These are phyloP conservation scores for Myxozyma sirexii DNA, from an alignment of 805 yeast species.

Conservation along the genomic window DNA sequence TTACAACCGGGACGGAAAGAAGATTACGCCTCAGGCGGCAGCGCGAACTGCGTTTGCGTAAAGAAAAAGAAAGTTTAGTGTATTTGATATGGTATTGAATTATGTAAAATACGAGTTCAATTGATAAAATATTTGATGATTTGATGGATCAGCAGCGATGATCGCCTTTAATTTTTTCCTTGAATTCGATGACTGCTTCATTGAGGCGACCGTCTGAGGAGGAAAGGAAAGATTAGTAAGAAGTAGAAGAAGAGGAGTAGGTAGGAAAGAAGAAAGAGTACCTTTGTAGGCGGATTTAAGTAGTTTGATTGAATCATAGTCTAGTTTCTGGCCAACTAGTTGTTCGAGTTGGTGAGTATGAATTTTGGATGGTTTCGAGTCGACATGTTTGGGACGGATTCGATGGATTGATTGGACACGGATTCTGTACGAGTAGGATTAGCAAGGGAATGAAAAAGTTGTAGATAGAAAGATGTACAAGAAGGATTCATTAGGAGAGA, in stretches of 20 bases:
- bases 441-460: no score
- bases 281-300: conserved; percentile 38
- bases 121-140: no score
- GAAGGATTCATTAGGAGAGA: background rate
- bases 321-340: conserved; percentile 37
- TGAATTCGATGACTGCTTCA: conserved; percentile 45
- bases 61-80: background rate
- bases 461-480: conserved; percentile 24
- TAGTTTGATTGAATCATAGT: conserved; percentile 30
- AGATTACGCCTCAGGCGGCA: conserved; percentile 95
- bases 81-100: no score
- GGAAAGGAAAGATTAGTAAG: no score
- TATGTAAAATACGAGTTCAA: background rate
- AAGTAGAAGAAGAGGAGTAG: background rate
- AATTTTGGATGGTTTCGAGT: conserved; percentile 10
- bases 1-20: conserved; percentile 89
- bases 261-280: background rate
- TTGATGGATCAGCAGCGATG: conserved; percentile 33
- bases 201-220: conserved; percentile 44
- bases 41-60: conserved; percentile 79
- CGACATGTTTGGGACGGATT: conserved; percentile 19
- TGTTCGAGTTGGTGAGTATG: conserved; percentile 37
- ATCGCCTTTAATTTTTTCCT: conserved; percentile 41
- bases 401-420: conserved; percentile 38
- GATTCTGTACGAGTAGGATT: conserved; percentile 15